These are phyloP conservation scores for Astrephomene gubernaculifera DNA, from an alignment of 139 green algal genomes.

Conservation along the genomic window DNA sequence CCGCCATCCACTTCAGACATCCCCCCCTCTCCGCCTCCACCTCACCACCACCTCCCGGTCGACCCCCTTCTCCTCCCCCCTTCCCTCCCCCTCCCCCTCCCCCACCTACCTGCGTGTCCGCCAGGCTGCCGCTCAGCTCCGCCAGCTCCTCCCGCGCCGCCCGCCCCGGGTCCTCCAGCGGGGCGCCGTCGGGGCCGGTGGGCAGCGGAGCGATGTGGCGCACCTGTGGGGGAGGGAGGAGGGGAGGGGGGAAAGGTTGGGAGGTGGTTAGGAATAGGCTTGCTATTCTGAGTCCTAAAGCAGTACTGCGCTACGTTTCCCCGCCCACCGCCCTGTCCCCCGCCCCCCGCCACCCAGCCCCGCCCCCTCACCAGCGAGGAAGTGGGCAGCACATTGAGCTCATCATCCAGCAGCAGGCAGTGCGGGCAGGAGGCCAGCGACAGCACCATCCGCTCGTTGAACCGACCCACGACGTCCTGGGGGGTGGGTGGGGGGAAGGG, in stretches of 20 bases:
- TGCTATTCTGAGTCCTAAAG: no score
- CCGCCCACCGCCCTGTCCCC: no score
- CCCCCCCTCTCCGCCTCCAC: not conserved
- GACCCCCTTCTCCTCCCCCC: not conserved
- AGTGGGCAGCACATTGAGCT: slow-evolving; percentile 98
- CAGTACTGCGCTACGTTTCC: no score
- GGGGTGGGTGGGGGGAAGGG: not conserved
- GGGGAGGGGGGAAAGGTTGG: no score
- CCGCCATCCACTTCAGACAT: not conserved
- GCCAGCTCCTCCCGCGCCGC: slow-evolving; percentile 77
- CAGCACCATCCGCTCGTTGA: slow-evolving; percentile 99
- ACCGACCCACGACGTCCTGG: slow-evolving; percentile 75
- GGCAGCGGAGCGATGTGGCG: slow-evolving; percentile 77
- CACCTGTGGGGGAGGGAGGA: slow-evolving; percentile 85
- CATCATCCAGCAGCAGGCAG: slow-evolving; percentile 97
- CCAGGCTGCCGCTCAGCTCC: slow-evolving; percentile 85
- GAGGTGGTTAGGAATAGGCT: no score
- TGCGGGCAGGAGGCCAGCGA: slow-evolving; percentile 85
- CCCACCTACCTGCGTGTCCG: slow-evolving; percentile 80
- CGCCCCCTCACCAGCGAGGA: no score
- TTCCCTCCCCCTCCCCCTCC: not conserved
- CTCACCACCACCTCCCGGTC: not conserved
- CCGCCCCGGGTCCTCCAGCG: slow-evolving; percentile 54
- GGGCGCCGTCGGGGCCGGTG: slow-evolving; percentile 60
- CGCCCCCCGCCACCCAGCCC: no score